phyloP scores from a whole-genome alignment of 139 green algal species.

The Chlamydomonas schloesseri region DNA sequence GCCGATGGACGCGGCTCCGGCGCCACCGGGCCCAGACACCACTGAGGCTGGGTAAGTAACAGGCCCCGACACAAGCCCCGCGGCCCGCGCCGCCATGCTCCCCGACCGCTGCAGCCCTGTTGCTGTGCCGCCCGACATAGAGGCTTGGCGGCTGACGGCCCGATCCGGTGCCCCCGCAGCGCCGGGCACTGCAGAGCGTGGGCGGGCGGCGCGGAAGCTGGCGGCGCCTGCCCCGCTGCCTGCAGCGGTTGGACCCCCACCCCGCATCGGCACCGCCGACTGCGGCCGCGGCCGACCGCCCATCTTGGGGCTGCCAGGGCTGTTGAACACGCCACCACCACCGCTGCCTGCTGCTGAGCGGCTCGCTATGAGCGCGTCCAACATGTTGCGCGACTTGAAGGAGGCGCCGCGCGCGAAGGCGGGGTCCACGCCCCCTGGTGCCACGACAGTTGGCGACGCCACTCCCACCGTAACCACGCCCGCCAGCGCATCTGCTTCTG shows the following conservation, averaged over 20 bases:
- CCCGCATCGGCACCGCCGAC: constrained; percentile 12
- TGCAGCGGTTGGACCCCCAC: background rate
- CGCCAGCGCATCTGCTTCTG: background rate
- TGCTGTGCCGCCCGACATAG: background rate
- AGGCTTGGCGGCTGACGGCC: background rate
- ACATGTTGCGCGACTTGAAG: constrained; percentile 38
- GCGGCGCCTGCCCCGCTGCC: background rate
- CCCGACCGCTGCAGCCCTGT: no score
- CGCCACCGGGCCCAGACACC: background rate
- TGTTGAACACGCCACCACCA: background rate
- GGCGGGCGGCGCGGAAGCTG: background rate
- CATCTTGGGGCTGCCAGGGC: background rate
- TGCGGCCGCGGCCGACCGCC: background rate
- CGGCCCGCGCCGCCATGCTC: constrained; percentile 14
- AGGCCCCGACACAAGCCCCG: background rate
- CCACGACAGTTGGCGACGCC: no score
- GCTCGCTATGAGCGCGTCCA: constrained; percentile 42
- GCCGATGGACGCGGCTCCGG: background rate
- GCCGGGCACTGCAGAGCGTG: constrained; percentile 4
- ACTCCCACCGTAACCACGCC: no score
- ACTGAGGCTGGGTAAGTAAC: background rate
- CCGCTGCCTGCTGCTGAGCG: background rate
- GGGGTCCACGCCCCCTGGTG: no score
- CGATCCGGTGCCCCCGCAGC: background rate
- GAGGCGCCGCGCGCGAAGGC: background rate